A percentile compares a stretch with the other conserved stretches of the same genome.
These are phyloP conservation scores for Canna indica DNA, from an alignment of 176 grass and related monocot genomes.

Conservation along the genomic window DNA sequence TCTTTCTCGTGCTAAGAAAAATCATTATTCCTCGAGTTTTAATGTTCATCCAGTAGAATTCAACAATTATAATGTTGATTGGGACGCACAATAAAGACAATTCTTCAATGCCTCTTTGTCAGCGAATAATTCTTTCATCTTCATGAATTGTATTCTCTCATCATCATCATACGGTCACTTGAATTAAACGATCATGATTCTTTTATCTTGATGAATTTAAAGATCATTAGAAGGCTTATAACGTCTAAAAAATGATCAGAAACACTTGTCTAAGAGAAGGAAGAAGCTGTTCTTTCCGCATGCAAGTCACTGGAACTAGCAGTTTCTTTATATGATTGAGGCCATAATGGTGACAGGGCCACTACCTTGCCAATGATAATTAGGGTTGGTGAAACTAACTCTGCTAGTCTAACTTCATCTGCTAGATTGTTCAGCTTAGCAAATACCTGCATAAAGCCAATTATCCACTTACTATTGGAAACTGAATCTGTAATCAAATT, in stretches of 20 bases:
- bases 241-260: background rate
- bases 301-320: background rate
- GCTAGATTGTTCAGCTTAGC: slow-evolving; percentile 56
- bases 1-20: too few species aligned
- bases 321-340: slow-evolving; percentile 32
- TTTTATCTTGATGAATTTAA: too few species aligned
- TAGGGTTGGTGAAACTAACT: slow-evolving; percentile 65
- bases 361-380: slow-evolving; percentile 86
- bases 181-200: too few species aligned
- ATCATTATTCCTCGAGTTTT: too few species aligned
- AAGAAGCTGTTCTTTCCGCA: slow-evolving; percentile 8
- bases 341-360: slow-evolving; percentile 66
- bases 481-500: background rate
- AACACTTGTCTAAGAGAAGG: background rate
- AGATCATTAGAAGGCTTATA: too few species aligned
- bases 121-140: too few species aligned
- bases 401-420: slow-evolving; percentile 47
- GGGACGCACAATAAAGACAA: too few species aligned
- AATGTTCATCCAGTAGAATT: too few species aligned
- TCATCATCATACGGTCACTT: too few species aligned
- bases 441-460: slow-evolving; percentile 49
- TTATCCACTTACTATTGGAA: slow-evolving; percentile 10
- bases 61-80: too few species aligned
- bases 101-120: too few species aligned
- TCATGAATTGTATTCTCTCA: too few species aligned